These are phyloP conservation scores for Pythium sukuiense DNA, from an alignment of 352 stramenopile species.

Conservation along the genomic window DNA sequence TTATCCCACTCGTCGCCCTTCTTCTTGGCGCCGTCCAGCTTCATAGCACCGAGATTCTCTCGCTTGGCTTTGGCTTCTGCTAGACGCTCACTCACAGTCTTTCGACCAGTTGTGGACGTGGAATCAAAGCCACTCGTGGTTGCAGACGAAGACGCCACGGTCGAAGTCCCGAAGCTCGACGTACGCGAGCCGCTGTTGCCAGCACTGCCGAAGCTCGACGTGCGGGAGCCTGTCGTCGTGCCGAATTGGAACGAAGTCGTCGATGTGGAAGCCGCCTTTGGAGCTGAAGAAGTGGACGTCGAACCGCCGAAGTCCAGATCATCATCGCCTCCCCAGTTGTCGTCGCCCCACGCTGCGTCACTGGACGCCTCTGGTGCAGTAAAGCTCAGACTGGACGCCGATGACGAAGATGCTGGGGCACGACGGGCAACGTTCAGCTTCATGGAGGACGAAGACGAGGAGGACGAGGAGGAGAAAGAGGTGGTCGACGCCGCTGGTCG, in stretches of 20 bases:
- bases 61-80: slow-evolving; percentile 62
- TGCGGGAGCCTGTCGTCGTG: slow-evolving; percentile 5
- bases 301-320: slow-evolving; percentile 11
- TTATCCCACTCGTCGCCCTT: slow-evolving; percentile 76
- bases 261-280: slow-evolving; percentile 1
- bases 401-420: slow-evolving; percentile 22
- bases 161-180: slow-evolving; percentile 17
- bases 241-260: slow-evolving; percentile 15
- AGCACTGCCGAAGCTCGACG: slow-evolving; percentile 22
- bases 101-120: slow-evolving; percentile 25
- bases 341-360: slow-evolving; percentile 53
- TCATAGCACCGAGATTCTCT: slow-evolving; percentile 56
- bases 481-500: slow-evolving; percentile 2
- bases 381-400: slow-evolving; percentile 16
- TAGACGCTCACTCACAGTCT: slow-evolving; percentile 51
- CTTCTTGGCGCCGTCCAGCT: slow-evolving; percentile 46
- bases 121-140: neutral
- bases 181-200: slow-evolving; percentile 8
- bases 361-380: slow-evolving; percentile 24
- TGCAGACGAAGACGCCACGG: neutral
- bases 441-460: slow-evolving; percentile 46
- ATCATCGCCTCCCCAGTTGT: slow-evolving; percentile 67
- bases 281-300: neutral
- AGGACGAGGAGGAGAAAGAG: slow-evolving; percentile 38
- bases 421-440: slow-evolving; percentile 51